Evolutionary conservation across 345 rosid genomes (phyloP), one percentile per base, ranked within the genome.

Genomic region (Sisymbrium altissimum): DNA sequence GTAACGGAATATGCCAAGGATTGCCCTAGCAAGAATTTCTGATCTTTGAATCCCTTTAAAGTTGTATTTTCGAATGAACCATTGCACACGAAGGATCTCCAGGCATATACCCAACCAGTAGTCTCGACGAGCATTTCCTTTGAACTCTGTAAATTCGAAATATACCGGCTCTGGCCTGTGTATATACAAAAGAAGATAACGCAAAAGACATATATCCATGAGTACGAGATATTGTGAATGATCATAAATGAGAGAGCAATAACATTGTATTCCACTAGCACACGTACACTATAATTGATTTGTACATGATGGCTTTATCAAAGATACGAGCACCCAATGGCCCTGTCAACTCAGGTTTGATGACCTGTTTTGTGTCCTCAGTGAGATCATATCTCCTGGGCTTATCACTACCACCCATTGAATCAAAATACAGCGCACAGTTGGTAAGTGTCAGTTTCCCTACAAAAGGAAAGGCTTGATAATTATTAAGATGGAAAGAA

Each of bases 221-320:
- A 71, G 64, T 50, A 62, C 19, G 3, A 27, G 30, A 17, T 66
- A 36, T 33, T 61, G 53, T 36, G 66, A 41, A 80, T 17, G 36
- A 53, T 53, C 53, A 23, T 43, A 76, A 46, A 63, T 65, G 50
- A 32, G 27, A 48, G 40, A 38, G 23, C 38, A 43, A 61, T 38
- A 72, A 46, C 35, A 58, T 4, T 41, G 25, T 33, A 52, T 30
- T 57, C 54, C 25, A 63, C 54, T 41, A 61, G 78, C 77, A 44
- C 70, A 86, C 97, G 55, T 88, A 93, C 98, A 86, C 67, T 19
- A 79, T 62, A 76, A 72, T 62, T 30, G 98, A 94, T 64, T 87
- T 91, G 90, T 88, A 94, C 96, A 91, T 88, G 76, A 94, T 91
- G 70, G 97, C 98, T 80, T 89, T 94, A 78, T 94, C 97, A 75